Percentiles rank a stretch among this genome's conserved stretches.
Evolutionary conservation across 768 basidiomycete species (phyloP).

Genomic region (Amanita jacksonii): DNA sequence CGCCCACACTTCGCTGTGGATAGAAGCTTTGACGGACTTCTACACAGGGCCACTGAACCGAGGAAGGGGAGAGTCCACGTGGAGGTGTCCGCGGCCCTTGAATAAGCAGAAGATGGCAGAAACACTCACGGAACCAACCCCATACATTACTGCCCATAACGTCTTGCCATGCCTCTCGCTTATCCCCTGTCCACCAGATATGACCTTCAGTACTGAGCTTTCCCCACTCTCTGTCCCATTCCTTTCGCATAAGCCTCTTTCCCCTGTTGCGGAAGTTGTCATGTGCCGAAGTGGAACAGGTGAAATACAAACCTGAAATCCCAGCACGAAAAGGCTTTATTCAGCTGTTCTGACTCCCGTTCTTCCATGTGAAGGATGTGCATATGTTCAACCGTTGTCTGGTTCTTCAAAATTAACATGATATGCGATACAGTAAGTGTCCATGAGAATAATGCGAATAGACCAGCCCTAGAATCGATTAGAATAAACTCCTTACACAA

Average conservation of each 20-base stretch:
- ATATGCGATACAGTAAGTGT: constrained; percentile 51
- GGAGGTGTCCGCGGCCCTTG: no score
- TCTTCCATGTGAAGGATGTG: constrained; percentile 48
- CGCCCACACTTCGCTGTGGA: no score
- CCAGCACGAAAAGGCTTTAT: constrained; percentile 43
- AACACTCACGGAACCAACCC: constrained; percentile 73
- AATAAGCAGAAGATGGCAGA: background rate
- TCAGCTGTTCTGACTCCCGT: constrained; percentile 45
- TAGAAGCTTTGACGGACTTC: no score
- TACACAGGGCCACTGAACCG: constrained; percentile 8
- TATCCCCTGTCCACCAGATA: constrained; percentile 75
- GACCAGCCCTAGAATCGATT: constrained; percentile 37
- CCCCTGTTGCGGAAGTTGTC: constrained; percentile 26
- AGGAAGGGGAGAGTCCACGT: background rate
- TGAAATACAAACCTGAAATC: constrained; percentile 37
- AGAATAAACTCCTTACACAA: background rate
- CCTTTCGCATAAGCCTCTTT: constrained; percentile 31
- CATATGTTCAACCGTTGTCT: constrained; percentile 79
- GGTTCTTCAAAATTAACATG: constrained; percentile 47
- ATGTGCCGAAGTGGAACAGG: background rate
- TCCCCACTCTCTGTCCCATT: constrained; percentile 83
- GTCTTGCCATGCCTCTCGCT: constrained; percentile 58
- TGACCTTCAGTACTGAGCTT: constrained; percentile 64
- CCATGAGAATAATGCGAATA: constrained; percentile 66
- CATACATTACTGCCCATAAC: constrained; percentile 66